Evolutionary conservation across 1,284 basidiomycete species (phyloP), one percentile per base, ranked within the genome.

Genomic region (Fomitiporia mediterranea): DNA sequence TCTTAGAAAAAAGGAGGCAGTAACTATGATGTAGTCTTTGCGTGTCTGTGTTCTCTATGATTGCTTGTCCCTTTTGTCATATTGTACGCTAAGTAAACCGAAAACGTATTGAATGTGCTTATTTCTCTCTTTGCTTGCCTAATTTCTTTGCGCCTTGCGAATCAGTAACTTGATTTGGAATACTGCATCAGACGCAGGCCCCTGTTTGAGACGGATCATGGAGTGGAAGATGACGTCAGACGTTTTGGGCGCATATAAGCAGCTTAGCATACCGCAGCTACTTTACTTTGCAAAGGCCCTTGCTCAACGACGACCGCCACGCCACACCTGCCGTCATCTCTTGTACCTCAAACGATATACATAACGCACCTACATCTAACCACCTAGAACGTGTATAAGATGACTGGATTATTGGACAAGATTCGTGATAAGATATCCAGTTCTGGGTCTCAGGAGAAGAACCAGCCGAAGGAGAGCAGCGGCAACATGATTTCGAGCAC

Each of bases 341-440:
- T n/a, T n/a, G n/a, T n/a, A n/a, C n/a, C n/a, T n/a, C n/a, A n/a
- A n/a, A n/a, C n/a, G n/a, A n/a, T n/a, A n/a, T n/a, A n/a, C n/a
- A n/a, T 23, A 15, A 1, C 30, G 2, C 17, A 6, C 15, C 25
- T 19, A 9, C 46, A 27, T 30, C 17, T 21, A 37, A 19, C 3
- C n/a, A n/a, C n/a, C n/a, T n/a, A n/a, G n/a, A n/a, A n/a, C n/a
- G n/a, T n/a, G n/a, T n/a, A n/a, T n/a, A 55, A 23, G 25, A 58
- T 58, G 51, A 39, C 57, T 17, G 46, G 43, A 4, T 32, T 54
- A 9, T 50, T 65, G 55, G 59, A 62, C 56, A 65, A 66, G 50
- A 32, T 65, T 49, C 65, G 59, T 51, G 59, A 52, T 9, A 65
- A 65, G 54, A 50, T 37, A 27, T 55, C 51, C 51, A 35, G n/a